phyloP scores from a whole-genome alignment of 371 early-diverging fungal species.

The Polyrhizophydium stewartii region DNA sequence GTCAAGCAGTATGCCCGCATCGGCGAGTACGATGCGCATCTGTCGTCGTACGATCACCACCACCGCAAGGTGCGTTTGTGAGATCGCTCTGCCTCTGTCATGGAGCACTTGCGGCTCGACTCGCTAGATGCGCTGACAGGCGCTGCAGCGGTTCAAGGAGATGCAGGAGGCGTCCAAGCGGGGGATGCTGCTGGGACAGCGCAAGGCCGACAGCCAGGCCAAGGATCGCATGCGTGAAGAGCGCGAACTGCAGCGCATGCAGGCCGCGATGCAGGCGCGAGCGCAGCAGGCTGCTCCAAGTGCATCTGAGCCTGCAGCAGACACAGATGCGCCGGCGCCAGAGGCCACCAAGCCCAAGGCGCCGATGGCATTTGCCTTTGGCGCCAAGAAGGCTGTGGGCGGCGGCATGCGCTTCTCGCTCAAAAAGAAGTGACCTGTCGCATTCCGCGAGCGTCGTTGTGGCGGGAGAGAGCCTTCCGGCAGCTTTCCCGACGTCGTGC shows the following conservation, averaged over 20 bases:
- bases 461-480: no score
- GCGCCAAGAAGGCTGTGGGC: conserved; percentile 5
- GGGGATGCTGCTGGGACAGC: conserved; percentile 6
- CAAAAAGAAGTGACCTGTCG: conserved; percentile 5
- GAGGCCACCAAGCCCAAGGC: neutral
- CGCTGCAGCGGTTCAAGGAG: conserved; percentile 64
- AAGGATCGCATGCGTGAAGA: conserved; percentile 66
- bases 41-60: conserved; percentile 75
- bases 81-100: neutral
- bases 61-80: conserved; percentile 48
- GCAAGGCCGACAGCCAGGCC: conserved; percentile 22
- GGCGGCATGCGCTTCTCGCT: conserved; percentile 19
- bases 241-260: conserved; percentile 59
- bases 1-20: conserved; percentile 75
- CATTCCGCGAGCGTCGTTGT: no score
- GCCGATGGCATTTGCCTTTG: conserved; percentile 19
- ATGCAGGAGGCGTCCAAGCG: conserved; percentile 51
- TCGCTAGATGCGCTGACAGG: no score
- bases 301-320: neutral
- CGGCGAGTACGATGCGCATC: conserved; percentile 69
- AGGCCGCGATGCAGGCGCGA: conserved; percentile 53
- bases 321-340: neutral
- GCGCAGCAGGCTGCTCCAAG: neutral
- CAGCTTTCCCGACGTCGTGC: no score
- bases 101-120: neutral